Evolutionary conservation across 257 asterid species (phyloP).

Genomic region (Buddleja alternifolia): DNA sequence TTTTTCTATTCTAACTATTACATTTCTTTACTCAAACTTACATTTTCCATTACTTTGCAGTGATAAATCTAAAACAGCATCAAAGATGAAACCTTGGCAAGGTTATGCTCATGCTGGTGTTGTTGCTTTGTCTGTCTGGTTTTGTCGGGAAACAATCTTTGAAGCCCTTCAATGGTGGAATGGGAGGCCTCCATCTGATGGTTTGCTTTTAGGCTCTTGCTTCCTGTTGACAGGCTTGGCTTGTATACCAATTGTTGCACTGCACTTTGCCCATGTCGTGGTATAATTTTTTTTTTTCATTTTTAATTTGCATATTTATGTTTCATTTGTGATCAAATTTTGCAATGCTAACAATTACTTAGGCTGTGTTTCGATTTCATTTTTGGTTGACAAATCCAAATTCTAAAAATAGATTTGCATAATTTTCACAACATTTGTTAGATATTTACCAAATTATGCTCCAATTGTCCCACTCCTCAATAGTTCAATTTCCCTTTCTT

Average conservation of each 20-base stretch:
- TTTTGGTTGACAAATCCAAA: no score
- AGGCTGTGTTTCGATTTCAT: not conserved
- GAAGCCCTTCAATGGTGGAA: conserved; percentile 99
- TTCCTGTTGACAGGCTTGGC: conserved; percentile 83
- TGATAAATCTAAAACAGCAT: conserved; percentile 80
- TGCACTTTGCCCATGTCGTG: conserved; percentile 99
- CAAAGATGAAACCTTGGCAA: conserved; percentile 97
- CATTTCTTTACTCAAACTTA: conserved; percentile 15
- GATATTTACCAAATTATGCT: no score
- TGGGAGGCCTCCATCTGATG: conserved; percentile 98
- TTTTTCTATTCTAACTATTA: conserved; percentile 21
- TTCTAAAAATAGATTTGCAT: no score
- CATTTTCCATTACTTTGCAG: conserved; percentile 52
- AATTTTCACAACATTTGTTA: no score
- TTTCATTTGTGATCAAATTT: not conserved
- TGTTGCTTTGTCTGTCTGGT: conserved; percentile 91
- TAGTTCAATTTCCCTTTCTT: no score
- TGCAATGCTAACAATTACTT: not conserved
- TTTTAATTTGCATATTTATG: conserved; percentile 5
- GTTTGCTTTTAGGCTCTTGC: conserved; percentile 89
- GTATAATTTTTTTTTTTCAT: conserved; percentile 42
- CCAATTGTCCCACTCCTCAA: no score
- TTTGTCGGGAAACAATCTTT: conserved; percentile 90
- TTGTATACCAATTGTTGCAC: conserved; percentile 86
- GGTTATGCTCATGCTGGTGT: conserved; percentile 88